Evolutionary conservation across 2,329 filamentous ascomycete genomes (phyloP).

Genomic region (Sporothrix euskadiensis): DNA sequence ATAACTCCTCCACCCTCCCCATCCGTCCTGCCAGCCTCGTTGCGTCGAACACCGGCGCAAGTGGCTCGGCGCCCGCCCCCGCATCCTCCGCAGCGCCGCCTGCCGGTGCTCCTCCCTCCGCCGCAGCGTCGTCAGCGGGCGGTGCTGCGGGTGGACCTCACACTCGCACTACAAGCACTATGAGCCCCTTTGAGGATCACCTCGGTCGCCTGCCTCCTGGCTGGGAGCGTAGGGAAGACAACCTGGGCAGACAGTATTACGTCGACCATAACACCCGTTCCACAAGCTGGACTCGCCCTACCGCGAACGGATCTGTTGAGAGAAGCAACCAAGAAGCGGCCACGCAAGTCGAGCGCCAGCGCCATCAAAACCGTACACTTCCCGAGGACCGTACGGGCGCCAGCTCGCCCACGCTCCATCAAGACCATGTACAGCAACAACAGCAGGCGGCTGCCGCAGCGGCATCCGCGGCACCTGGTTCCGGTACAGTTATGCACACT

Average conservation of each 20-base stretch:
- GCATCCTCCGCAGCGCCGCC: conserved; percentile 12
- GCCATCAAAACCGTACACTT: conserved; percentile 92
- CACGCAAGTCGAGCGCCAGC: conserved; percentile 86
- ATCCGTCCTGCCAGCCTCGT: conserved; percentile 52
- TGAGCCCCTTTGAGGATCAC: conserved; percentile 95
- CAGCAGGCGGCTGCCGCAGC: conserved; percentile 46
- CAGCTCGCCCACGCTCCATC: conserved; percentile 78
- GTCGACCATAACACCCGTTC: conserved; percentile 97
- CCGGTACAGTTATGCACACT: conserved; percentile 88
- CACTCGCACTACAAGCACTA: conserved; percentile 53
- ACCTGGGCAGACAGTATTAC: conserved; percentile 93
- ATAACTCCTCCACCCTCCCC: conserved; percentile 42
- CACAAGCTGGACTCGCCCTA: conserved; percentile 93
- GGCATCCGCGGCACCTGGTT: conserved; percentile 52
- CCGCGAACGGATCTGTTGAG: conserved; percentile 74
- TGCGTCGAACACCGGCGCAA: conserved; percentile 41
- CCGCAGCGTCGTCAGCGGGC: conserved; percentile 48
- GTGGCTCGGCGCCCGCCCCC: conserved; percentile 37
- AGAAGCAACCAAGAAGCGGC: conserved; percentile 82
- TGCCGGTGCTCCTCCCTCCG: not conserved
- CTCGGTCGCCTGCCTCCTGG: conserved; percentile 88
- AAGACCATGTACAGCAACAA: conserved; percentile 52
- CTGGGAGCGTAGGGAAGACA: conserved; percentile 95
- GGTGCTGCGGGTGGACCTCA: conserved; percentile 42
- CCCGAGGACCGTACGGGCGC: conserved; percentile 94